Base-by-base conservation (phyloP, 2,329 filamentous ascomycete genomes). In the Microdochium nivale region DNA sequence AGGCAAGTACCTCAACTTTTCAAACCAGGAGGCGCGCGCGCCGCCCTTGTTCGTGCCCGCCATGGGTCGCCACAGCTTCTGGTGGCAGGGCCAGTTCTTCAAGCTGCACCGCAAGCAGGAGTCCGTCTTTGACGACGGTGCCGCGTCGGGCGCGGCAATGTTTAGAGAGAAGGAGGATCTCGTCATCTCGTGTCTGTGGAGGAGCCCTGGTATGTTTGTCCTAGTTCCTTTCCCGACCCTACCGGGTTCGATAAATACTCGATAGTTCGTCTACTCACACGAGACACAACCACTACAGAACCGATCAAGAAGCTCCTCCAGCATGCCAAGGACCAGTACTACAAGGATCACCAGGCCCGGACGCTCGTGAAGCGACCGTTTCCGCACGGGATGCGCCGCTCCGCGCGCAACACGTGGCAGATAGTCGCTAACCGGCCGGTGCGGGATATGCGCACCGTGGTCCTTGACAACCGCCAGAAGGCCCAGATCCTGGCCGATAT, bases 391-490 rank as follows among this genome's bases (percentile, higher is more conserved):
- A 64, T 72, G 49, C 72, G 77, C 10, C 67, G 73, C 13, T 77
- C 71, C 51, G 66, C 67, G 13, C 62, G 71, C 3, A 62, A 71
- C 50, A 70, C 67, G 56, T 85, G 81, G 81, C 69, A 74, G 37
- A 71, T 76, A 54, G 78, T 84, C 24, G 78, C 80, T 1, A 74
- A 79, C 25, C 73, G 87, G 1, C 86, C 87, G 0, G 81, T 84
- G 7, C 72, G 87, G 16, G 84, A 85, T 1, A 86, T 92, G 73
- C 75, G 77, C 49, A 92, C 88, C 0, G 87, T 95, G 1, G 83
- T 90, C 2, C 74, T 94, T 3, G 86, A 89, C 55, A 70, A 76
- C 9, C 65, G 74, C 47, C 79, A 88, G 60, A 92, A 91, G 66
- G 70, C 76, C 1, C 73, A 76, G 30, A 74, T 92, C 3, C 68